Base-by-base conservation (phyloP, 768 basidiomycete species). In the Trametes villosa region DNA sequence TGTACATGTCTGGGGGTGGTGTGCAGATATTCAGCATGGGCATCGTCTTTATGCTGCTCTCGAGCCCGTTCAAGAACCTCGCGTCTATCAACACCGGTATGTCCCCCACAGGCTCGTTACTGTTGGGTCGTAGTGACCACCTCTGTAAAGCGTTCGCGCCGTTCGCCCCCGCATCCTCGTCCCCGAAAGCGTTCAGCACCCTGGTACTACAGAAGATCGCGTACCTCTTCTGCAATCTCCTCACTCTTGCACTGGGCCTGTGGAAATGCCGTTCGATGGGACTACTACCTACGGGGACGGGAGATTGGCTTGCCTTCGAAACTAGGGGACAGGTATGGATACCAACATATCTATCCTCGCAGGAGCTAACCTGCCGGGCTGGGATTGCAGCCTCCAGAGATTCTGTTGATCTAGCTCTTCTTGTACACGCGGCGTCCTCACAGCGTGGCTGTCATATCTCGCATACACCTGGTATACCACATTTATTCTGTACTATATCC, bases 21-120 rank as follows among this genome's bases (percentile, higher is more conserved):
- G 90, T 98, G 15, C 96, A 98, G 75, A 89, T 98, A 42, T 97
- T 98, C 74, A 96, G 94, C 76, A 93, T 98, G 80, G 94, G 96
- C 33, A 96, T 95, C 72, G 90, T 98, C 22, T 89, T 94, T 70
- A 95, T 96, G 92, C 82, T 98, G 13, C 82, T 98, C 59, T 78
- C 92, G 59, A 83, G 85, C 11, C 96, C 96, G 0, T 87, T 96
- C 76, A 92, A 89, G 74, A 94, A 93, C 55, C 72, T 95, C 13
- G 82, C 85, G 53, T 83, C 82, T 9, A 91, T 97, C 52, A 89
- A 95, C 70, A 78, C 83, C 22, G 86, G 94, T 95, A 56, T 65
- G 88, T 75, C 15, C 18, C 34, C 12, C 15, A 31, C 33, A 31
- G 55, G 40, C 4, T 8, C 31, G 33, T 17, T 30, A 30, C n/a